These are phyloP conservation scores for Boletus rubescentipes DNA, from an alignment of 768 basidiomycete genomes.

Conservation along the genomic window DNA sequence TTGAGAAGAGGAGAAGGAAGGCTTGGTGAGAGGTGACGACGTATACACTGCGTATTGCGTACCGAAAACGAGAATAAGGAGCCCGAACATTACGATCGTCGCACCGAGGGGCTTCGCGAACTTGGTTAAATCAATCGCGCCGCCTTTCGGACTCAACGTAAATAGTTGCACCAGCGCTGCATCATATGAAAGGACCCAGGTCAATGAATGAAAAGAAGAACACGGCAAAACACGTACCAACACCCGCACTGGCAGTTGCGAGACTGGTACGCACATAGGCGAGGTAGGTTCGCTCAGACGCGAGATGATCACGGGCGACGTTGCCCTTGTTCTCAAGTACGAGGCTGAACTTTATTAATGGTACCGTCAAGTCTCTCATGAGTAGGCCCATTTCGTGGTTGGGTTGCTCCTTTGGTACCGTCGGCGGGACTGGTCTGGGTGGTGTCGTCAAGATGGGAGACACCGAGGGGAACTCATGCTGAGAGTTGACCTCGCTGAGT, in stretches of 20 bases:
- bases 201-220: background rate
- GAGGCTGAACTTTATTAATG: slow-evolving; percentile 27
- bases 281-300: slow-evolving; percentile 61
- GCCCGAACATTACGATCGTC: slow-evolving; percentile 43
- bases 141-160: slow-evolving; percentile 29
- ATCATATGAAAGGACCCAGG: background rate
- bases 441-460: background rate
- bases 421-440: background rate
- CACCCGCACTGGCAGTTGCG: slow-evolving; percentile 55
- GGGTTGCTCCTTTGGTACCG: background rate
- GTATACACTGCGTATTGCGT: slow-evolving; percentile 1
- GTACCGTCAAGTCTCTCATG: slow-evolving; percentile 1
- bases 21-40: background rate
- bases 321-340: slow-evolving; percentile 58
- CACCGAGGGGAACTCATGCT: background rate
- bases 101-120: slow-evolving; percentile 56
- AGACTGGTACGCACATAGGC: slow-evolving; percentile 67
- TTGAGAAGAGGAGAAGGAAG: background rate
- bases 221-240: slow-evolving; percentile 42
- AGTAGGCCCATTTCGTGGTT: background rate
- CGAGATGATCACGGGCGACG: slow-evolving; percentile 64
- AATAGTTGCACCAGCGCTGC: slow-evolving; percentile 57
- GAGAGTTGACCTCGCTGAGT: slow-evolving; percentile 12
- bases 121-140: slow-evolving; percentile 13
- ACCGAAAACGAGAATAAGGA: slow-evolving; percentile 51